Percentiles rank a stretch among this genome's conserved stretches.
These are phyloP conservation scores for Cicer pinnatifidum DNA, from an alignment of 306 rosid genomes.

Conservation along the genomic window DNA sequence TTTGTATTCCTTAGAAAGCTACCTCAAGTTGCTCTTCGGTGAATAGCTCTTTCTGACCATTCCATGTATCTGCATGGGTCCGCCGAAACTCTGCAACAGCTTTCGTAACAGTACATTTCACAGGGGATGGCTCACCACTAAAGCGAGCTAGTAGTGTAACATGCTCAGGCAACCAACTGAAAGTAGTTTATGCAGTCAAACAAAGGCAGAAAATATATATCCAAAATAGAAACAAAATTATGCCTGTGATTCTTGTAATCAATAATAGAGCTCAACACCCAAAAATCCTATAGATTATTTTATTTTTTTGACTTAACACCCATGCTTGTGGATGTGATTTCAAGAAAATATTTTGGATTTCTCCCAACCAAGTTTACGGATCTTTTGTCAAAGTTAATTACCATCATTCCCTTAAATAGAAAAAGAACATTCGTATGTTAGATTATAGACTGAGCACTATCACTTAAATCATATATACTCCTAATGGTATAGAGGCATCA, in stretches of 20 bases:
- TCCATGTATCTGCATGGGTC: slow-evolving; percentile 99
- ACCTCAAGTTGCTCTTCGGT: slow-evolving; percentile 99
- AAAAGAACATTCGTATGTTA: neutral
- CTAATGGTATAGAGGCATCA: neutral
- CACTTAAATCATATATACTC: slow-evolving; percentile 17
- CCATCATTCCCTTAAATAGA: neutral
- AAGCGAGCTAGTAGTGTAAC: slow-evolving; percentile 91
- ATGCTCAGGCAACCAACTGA: slow-evolving; percentile 95
- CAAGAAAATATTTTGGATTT: slow-evolving; percentile 17
- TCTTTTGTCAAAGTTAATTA: slow-evolving; percentile 32
- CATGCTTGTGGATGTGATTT: slow-evolving; percentile 3
- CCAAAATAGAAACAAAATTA: slow-evolving; percentile 9
- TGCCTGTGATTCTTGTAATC: neutral
- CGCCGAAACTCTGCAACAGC: slow-evolving; percentile 98
- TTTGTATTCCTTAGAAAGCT: slow-evolving; percentile 27
- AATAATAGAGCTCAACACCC: slow-evolving; percentile 12
- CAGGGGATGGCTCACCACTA: slow-evolving; percentile 89
- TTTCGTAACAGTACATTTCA: slow-evolving; percentile 92
- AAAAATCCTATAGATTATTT: neutral
- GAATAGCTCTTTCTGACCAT: slow-evolving; percentile 86
- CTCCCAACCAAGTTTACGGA: slow-evolving; percentile 21
- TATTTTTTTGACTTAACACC: too few relatives aligned
- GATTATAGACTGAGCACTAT: slow-evolving; percentile 8
- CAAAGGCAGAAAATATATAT: slow-evolving; percentile 6
- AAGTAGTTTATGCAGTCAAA: slow-evolving; percentile 40